Base-by-base conservation (phyloP, 169 alveolate species). In the Neospora caninum region DNA sequence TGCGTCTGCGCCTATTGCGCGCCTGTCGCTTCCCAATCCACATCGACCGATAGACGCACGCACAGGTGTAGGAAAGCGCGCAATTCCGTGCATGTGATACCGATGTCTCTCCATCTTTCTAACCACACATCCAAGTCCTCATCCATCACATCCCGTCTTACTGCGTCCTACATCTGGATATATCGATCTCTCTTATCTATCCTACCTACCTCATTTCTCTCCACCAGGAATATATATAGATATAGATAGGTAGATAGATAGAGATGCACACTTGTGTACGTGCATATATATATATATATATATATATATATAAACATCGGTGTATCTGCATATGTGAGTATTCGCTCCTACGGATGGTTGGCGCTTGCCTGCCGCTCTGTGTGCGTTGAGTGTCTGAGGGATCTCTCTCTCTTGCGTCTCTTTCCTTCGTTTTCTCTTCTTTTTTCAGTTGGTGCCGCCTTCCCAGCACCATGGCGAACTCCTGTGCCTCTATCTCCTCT, bases 401-500 rank as follows among this genome's bases (percentile, higher is more conserved):
- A 58, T 58, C 16, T 58, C 70, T 58, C 31, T 18, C 25, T 58
- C 25, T 25, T 25, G 25, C 25, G 70, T 58, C 70, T 58, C 25
- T 58, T 58, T 58, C 70, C 25, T 31, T 22, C 27, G 16, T 1
- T n/a, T 36, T 73, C 42, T 22, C 18, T n/a, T 16, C 16, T 6
- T 22, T 64, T 27, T 82, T 22, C 89, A 82, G 89, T 67, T 82
- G 69, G 38, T 82, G n/a, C 89, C 89, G 4, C 89, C 89, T 4
- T 82, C 89, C 2, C n/a, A 82, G 25, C 38, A 39, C 89, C 89
- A 36, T 20, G 25, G 67, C 89, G 89, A 82, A 49, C 67, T 82
- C 41, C 89, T 82, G 42, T 82, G 89, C 38, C 89, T 82, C 25
- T 36, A 82, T 41, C 89, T 82, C 69, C 89, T 82, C 69, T 36